Base-by-base conservation (phyloP, 2,329 filamentous ascomycete species). In the Fusarium citri region DNA sequence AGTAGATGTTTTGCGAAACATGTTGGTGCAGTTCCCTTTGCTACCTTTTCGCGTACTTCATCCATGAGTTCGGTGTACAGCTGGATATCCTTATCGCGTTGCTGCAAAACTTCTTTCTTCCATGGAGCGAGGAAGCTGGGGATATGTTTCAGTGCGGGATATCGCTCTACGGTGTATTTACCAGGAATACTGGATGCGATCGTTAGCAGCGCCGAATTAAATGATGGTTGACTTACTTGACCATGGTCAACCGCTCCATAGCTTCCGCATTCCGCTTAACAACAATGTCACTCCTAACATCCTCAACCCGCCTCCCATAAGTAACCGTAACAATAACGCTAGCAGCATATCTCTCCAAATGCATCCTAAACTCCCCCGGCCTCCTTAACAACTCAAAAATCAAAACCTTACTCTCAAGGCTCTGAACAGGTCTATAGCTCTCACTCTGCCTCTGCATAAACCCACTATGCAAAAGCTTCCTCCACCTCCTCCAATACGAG, bases 1-100 rank as follows among this genome's bases (percentile, higher is more conserved):
- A 84, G 68, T 10, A 85, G 78, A 8, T 83, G 78, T 2, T 78
- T 82, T 0, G 81, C 80, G 26, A 86, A 85, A 25, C 82, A 85
- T 0, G 78, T 71, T 0, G 78, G 79, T 2, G 81, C 76, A 4
- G 61, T 70, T 0, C 82, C 80, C 7, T 62, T 69, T 0, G 66
- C 51, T 6, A 78, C 64, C 50, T 79, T 81, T 4, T 77, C 76
- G 2, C 78, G 78, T 6, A 83, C 78, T 49, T 83, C 78, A 2
- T 81, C 76, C 77, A 83, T 79, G 8, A 84, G 77, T 1, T 78
- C 73, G 0, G 76, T 82, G 47, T 83, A 82, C 0, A 83, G 72
- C 16, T 70, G 71, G 2, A 82, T 77, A 16, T 82, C 81, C 25
- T 81, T 80, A 10, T 79, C 63, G 2, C 79, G 74, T 47, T 82